Base-by-base conservation (phyloP, 768 basidiomycete species). In the Fomitopsis pulvina region DNA sequence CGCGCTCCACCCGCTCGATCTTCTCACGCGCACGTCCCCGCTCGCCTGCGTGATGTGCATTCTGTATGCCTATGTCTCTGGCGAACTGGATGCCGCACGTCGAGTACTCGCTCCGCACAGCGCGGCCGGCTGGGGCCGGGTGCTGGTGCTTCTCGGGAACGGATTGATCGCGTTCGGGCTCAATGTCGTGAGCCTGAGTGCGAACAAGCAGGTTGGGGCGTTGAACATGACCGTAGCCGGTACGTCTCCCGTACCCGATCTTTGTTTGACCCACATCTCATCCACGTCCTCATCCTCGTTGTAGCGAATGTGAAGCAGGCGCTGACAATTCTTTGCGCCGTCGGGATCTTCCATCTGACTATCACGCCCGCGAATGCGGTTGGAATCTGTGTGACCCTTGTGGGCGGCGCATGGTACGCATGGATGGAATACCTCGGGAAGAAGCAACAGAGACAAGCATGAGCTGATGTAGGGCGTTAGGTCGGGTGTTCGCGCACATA, bases 121-220 rank as follows among this genome's bases (percentile, higher is more conserved):
- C 14, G 21, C 18, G 5, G 20, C 22, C 12, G 65, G 43, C 50
- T 50, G 48, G 21, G 32, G 12, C 54, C 34, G 27, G 5, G 68
- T 77, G 1, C 51, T 75, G 1, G 79, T 83, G 5, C 66, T 98
- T 40, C 55, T 80, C 4, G 59, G 86, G 29, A 99, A 98, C 58
- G 95, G 93, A 0, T 63, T 73, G 12, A 81, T 98, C 60, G 96
- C 96, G 3, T 97, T 96, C 61, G 86, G 82, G 12, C 72, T 99
- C 45, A 99, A 98, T 59, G 81, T 97, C 2, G 89, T 96, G 50
- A 90, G 87, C 63, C 96, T 99, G 62, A 89, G 88, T 34, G 90
- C 96, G n/a, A 99, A 98, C 69, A 85, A 85, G 66, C 83, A 87
- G 62, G 84, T 91, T 0, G 92, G 93, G 2, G 84, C 92, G 11